A percentile compares a stretch with the other conserved stretches of the same genome.
phyloP scores from a whole-genome alignment of 2,329 filamentous ascomycete species.

The Fusarium mangiferae region DNA sequence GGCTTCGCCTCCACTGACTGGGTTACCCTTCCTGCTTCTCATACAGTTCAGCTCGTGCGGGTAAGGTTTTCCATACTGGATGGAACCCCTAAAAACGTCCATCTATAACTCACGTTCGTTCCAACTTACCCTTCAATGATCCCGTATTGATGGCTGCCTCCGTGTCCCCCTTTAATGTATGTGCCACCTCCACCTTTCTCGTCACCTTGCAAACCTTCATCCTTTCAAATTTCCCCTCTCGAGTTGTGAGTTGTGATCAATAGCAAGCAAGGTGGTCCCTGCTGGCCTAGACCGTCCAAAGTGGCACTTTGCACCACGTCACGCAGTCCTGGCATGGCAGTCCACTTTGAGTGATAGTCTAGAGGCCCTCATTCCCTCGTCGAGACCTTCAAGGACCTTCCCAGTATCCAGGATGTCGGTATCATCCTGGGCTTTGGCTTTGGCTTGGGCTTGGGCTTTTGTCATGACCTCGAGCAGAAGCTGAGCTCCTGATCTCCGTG shows the following conservation, averaged over 20 bases:
- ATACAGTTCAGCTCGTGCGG: neutral
- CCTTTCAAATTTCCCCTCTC: neutral
- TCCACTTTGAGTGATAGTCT: slow-evolving; percentile 8
- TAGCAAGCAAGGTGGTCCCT: slow-evolving; percentile 28
- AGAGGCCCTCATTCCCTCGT: neutral
- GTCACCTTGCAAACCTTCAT: neutral
- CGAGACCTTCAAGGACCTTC: neutral
- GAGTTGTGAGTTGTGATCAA: slow-evolving; percentile 3
- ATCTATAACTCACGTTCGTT: neutral
- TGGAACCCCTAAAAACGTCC: neutral
- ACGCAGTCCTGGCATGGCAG: neutral
- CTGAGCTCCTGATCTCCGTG: neutral
- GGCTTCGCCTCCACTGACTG: neutral
- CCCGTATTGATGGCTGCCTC: neutral
- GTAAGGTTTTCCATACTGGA: neutral
- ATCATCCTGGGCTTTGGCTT: neutral
- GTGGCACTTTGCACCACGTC: slow-evolving; percentile 10
- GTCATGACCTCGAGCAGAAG: neutral
- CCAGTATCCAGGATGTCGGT: neutral
- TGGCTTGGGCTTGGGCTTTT: neutral
- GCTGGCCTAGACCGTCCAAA: slow-evolving; percentile 6
- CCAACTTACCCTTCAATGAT: neutral
- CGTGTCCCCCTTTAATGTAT: neutral
- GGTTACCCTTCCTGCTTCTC: neutral
- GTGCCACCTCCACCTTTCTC: neutral